Evolutionary conservation across 768 basidiomycete species (phyloP), one percentile per base, ranked within the genome.

Genomic region (Lentinula edodes): DNA sequence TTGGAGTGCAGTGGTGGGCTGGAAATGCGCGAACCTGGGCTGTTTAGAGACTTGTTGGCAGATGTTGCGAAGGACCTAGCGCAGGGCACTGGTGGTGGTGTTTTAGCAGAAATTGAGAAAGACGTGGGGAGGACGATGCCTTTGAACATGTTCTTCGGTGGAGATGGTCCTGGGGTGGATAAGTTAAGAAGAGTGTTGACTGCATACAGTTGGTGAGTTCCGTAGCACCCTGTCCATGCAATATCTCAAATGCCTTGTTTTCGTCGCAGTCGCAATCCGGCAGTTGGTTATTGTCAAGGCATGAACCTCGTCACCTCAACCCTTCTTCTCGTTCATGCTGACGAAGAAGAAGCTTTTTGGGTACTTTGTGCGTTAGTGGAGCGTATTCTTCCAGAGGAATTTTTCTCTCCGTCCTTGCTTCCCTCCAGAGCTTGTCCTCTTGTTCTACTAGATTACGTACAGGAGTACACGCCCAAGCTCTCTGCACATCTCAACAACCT

Each of bases 261-360:
- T 60, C 16, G 57, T 35, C 63, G 7, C 65, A 95, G 95, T 57
- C 94, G 93, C 48, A 96, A 98, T 71, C 90, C 93, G 0, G 78
- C 84, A 0, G 93, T 98, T 6, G 97, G 97, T 0, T 98, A 97
- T 70, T 96, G 91, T 65, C 93, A 95, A 73, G 91, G 92, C 51
- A 95, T 95, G 91, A 95, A 97, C 72, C 86, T 98, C 61, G 86
- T 99, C 65, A 92, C 95, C 0, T 98, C 97, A 2, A 98, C 96
- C 0, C 80, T 99, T 2, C 81, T 99, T 0, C 83, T 99, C 1
- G 93, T 94, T 0, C 89, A 96, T 64, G 92, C 93, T 0, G 90
- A 96, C 64, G 96, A 99, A 73, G 95, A 98, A 75, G 93, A 96
- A 63, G 96, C 96, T 0, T 98, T 97, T 69, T 98, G 95, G 95